These are phyloP conservation scores for Endothia cerciana DNA, from an alignment of 2,329 filamentous ascomycete genomes.

Conservation along the genomic window DNA sequence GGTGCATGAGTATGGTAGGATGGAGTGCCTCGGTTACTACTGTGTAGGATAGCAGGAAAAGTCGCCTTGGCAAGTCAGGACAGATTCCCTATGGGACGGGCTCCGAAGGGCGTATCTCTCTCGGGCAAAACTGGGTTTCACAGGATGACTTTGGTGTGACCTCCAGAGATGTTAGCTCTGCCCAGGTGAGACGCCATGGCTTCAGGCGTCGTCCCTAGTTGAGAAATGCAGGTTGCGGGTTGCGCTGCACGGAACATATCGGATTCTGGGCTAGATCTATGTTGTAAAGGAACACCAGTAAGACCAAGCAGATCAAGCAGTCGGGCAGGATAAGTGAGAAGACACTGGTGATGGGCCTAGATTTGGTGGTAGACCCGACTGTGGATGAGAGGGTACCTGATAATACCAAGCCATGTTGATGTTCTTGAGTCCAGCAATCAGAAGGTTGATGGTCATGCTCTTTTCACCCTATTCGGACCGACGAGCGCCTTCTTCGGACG, in stretches of 20 bases:
- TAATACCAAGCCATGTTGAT: not conserved
- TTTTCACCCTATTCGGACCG: not conserved
- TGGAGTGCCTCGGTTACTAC: not conserved
- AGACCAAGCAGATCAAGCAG: not conserved
- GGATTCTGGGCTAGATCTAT: slow-evolving; percentile 15
- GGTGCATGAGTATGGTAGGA: not conserved
- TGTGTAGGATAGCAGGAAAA: not conserved
- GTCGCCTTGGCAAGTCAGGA: not conserved
- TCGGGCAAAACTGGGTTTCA: not conserved
- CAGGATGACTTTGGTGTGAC: not conserved
- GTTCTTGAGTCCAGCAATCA: not conserved
- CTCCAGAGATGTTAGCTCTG: not conserved
- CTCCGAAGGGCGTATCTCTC: too few species aligned
- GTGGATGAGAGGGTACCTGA: not conserved
- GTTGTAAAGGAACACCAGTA: not conserved
- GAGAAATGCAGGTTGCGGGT: not conserved
- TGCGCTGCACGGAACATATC: slow-evolving; percentile 1
- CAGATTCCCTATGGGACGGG: not conserved
- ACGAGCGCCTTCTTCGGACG: not conserved
- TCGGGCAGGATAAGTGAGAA: not conserved
- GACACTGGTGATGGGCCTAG: not conserved
- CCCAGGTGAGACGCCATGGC: not conserved
- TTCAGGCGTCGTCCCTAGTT: not conserved
- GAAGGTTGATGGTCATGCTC: not conserved
- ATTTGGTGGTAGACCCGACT: not conserved